phyloP scores from a whole-genome alignment of 306 rosid genomes.

The Boehmeria nivea region DNA sequence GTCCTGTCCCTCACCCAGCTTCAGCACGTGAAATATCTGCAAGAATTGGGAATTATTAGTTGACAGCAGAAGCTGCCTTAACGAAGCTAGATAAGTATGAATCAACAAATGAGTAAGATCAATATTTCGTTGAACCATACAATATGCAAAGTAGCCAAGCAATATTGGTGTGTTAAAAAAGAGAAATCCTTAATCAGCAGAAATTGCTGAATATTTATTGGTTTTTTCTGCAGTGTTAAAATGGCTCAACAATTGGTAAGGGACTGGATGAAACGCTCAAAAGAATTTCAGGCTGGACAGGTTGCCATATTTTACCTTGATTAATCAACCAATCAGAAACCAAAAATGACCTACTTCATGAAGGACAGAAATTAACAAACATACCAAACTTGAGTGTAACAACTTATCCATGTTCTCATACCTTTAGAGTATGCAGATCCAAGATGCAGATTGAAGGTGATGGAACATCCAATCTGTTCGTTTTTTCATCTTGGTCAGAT shows the following conservation, averaged over 20 bases:
- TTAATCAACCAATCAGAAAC: neutral
- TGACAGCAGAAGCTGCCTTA: neutral
- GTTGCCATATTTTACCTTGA: no score
- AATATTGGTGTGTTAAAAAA: no score
- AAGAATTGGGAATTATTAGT: slow-evolving; percentile 15
- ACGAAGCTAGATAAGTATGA: slow-evolving; percentile 4
- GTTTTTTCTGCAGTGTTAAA: no score
- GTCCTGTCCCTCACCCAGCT: slow-evolving; percentile 68
- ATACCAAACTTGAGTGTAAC: neutral
- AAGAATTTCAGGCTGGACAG: no score
- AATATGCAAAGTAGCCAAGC: neutral
- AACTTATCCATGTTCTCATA: slow-evolving; percentile 23
- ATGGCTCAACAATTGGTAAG: no score
- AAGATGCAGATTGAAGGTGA: slow-evolving; percentile 82
- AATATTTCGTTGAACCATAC: neutral
- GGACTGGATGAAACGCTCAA: no score
- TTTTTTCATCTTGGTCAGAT: slow-evolving; percentile 36
- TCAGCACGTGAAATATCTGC: slow-evolving; percentile 74
- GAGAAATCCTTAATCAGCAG: no score
- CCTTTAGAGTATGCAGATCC: slow-evolving; percentile 83
- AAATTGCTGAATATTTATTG: no score
- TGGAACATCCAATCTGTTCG: slow-evolving; percentile 51
- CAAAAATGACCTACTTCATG: neutral
- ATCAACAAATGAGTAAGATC: neutral
- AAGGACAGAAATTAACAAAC: no score